Percentiles rank a stretch among this genome's conserved stretches.
These are phyloP conservation scores for Leccinum obscurum DNA, from an alignment of 768 basidiomycete species.

Conservation along the genomic window DNA sequence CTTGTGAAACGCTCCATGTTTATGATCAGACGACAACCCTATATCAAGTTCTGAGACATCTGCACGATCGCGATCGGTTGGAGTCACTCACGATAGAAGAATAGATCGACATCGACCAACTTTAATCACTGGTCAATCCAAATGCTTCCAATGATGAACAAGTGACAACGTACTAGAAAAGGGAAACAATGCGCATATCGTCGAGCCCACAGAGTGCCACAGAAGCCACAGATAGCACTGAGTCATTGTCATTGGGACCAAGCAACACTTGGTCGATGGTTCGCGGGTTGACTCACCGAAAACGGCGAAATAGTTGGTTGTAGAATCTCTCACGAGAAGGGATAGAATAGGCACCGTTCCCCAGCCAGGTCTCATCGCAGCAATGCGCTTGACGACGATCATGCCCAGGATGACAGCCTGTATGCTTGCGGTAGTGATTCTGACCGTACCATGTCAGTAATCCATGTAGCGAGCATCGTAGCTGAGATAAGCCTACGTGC, in stretches of 20 bases:
- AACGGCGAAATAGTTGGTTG: conserved; percentile 42
- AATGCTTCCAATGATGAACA: neutral
- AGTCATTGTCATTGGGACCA: neutral
- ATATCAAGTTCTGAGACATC: neutral
- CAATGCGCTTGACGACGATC: conserved; percentile 38
- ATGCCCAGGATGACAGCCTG: conserved; percentile 43
- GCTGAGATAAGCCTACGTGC: conserved; percentile 18
- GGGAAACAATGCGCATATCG: neutral
- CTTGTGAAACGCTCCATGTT: conserved; percentile 23
- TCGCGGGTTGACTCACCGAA: conserved; percentile 32
- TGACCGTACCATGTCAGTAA: conserved; percentile 4
- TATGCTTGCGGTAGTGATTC: conserved; percentile 22
- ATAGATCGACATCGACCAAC: conserved; percentile 17
- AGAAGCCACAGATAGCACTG: conserved; percentile 8
- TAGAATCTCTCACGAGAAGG: conserved; percentile 45
- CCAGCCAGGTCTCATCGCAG: conserved; percentile 38
- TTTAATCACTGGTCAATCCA: conserved; percentile 13
- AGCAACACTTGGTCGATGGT: neutral
- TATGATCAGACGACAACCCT: conserved; percentile 28
- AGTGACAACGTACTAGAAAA: conserved; percentile 6
- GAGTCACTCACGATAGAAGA: conserved; percentile 20
- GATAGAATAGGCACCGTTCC: conserved; percentile 41
- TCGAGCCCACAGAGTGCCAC: conserved; percentile 3
- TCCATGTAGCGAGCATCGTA: neutral
- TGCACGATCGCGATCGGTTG: neutral